Evolutionary conservation across 306 rosid species (phyloP), one percentile per base, ranked within the genome.

Genomic region (Rosa persica): DNA sequence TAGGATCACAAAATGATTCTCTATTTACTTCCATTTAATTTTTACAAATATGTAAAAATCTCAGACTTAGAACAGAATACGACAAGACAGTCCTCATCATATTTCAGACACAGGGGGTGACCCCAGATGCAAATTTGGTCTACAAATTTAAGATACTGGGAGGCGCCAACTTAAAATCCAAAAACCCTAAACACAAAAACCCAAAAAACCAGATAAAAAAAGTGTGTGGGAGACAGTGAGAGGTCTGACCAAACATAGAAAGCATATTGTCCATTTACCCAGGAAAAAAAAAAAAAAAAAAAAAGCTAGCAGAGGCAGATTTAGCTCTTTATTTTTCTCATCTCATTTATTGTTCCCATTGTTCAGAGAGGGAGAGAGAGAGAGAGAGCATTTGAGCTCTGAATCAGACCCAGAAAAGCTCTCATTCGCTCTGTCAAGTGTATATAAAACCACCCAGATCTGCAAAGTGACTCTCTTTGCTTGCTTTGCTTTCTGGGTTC

Each of bases 161-260:
- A 42, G 47, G 76, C 76, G 76, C 76, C 76, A 72, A 51, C 64
- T 20, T 22, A 10, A 23, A 58, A 20, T 23, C 65, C 65, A 58
- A 58, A 58, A 72, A 51, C 76, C 65, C 76, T 52, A 72, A 36
- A 22, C 62, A 72, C 57, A 70, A 23, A 49, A 17, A 71, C 58
- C 10, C 68, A 62, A 62, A 23, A 48, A 55, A 22, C 27, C 52
- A 44, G 27, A 48, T 12, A 20, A 12, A 20, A 73, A 44, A 6
- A 12, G 57, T 43, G 62, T 19, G 68, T 64, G 69, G 43, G 69
- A 13, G 69, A 27, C n/a, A 16, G 19, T 5, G 43, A 71, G 43
- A 71, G 44, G 27, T 58, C 65, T 54, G 65, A 58, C 65, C 65
- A 23, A 9, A 58, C 65, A 22, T 23, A n/a, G 34, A 58, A 58